Evolutionary conservation across 2,329 filamentous ascomycete genomes (phyloP).

Genomic region (Aspergillus glaucus): DNA sequence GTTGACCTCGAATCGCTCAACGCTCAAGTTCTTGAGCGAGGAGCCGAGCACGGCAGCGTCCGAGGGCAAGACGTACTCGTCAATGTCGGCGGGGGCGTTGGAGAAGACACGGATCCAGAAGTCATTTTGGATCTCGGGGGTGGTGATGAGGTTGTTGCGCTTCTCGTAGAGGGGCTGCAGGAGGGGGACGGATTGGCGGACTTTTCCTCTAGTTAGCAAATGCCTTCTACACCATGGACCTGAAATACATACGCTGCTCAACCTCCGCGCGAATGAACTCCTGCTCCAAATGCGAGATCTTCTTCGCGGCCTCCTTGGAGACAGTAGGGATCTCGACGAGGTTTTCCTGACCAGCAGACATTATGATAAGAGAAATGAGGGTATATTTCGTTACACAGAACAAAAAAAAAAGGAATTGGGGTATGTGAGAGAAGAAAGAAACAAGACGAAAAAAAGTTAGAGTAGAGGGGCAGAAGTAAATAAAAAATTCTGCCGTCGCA

Average conservation of each 20-base stretch:
- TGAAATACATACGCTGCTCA: conserved; percentile 63
- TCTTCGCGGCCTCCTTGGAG: conserved; percentile 44
- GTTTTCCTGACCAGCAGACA: conserved; percentile 20
- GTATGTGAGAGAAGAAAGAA: neutral
- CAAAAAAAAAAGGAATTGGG: neutral
- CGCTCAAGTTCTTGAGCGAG: conserved; percentile 61
- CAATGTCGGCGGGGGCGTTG: conserved; percentile 76
- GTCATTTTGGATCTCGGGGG: conserved; percentile 55
- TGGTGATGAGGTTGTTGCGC: conserved; percentile 62
- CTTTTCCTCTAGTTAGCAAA: conserved; percentile 38
- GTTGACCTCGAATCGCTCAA: conserved; percentile 72
- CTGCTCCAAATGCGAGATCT: conserved; percentile 71
- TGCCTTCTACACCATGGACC: neutral
- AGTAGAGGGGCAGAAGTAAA: neutral
- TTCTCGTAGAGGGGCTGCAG: conserved; percentile 67
- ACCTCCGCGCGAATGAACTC: conserved; percentile 79
- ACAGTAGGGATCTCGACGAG: conserved; percentile 28
- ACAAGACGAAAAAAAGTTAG: neutral
- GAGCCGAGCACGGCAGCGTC: conserved; percentile 65
- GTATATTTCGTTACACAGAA: neutral
- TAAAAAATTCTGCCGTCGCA: neutral
- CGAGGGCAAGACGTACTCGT: conserved; percentile 76
- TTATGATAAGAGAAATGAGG: conserved; percentile 1
- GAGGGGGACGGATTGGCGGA: conserved; percentile 65
- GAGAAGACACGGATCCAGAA: conserved; percentile 97